phyloP scores from a whole-genome alignment of 192 early-diverging fungal species.

The Kickxella alabastrina region DNA sequence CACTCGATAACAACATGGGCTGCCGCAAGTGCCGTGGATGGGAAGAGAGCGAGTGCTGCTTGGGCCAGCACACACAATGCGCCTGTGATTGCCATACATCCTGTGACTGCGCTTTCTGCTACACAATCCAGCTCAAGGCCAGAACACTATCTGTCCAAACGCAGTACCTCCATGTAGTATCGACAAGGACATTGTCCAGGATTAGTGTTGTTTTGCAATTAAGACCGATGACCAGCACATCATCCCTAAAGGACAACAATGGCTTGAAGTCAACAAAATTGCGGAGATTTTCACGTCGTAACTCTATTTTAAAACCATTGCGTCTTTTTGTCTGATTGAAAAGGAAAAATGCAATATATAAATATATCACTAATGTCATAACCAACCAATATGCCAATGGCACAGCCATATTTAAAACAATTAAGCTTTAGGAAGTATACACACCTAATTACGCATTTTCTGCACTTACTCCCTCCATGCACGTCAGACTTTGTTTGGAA shows the following conservation, averaged over 20 bases:
- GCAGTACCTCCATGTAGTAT: neutral
- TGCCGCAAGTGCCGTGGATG: conserved; percentile 45
- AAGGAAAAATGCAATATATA: too few species aligned
- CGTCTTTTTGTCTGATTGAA: conserved; percentile 11
- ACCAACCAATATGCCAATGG: too few species aligned
- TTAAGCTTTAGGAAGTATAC: too few species aligned
- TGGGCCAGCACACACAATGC: conserved; percentile 23
- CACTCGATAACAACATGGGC: conserved; percentile 14
- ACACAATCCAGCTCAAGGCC: conserved; percentile 9
- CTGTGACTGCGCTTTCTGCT: conserved; percentile 30
- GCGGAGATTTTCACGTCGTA: conserved; percentile 12
- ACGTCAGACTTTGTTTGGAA: too few species aligned
- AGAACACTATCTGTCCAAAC: neutral
- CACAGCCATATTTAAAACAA: too few species aligned
- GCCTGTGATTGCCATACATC: conserved; percentile 25
- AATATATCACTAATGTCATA: too few species aligned
- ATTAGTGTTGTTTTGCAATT: conserved; percentile 7
- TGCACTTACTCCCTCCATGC: too few species aligned
- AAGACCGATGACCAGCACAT: conserved; percentile 1
- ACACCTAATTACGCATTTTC: too few species aligned
- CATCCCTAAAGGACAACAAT: neutral
- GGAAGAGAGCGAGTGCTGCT: conserved; percentile 44
- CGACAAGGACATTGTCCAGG: conserved; percentile 1
- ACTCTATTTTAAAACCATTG: conserved; percentile 5
- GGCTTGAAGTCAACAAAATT: neutral